These are phyloP conservation scores for Gloeopeniophorella convolvens DNA, from an alignment of 768 basidiomycete genomes.

Conservation along the genomic window DNA sequence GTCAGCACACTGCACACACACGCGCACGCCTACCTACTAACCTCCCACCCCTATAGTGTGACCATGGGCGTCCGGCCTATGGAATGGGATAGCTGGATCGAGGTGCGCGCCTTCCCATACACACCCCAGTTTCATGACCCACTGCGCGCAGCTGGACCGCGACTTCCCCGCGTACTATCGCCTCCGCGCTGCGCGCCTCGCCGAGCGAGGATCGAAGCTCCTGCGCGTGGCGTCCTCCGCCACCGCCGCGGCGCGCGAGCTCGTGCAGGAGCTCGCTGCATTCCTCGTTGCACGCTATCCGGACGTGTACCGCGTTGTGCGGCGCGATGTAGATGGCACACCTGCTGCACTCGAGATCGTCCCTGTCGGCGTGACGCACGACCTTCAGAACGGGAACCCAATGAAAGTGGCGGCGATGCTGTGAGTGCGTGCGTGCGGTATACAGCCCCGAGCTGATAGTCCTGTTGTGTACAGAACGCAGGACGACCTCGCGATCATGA, in stretches of 20 bases:
- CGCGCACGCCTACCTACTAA: background rate
- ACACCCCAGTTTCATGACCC: background rate
- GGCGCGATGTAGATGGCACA: constrained; percentile 39
- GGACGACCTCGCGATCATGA: constrained; percentile 23
- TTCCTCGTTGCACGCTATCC: constrained; percentile 62
- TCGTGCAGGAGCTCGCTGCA: constrained; percentile 62
- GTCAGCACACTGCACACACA: constrained; percentile 27
- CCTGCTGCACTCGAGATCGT: too few species aligned
- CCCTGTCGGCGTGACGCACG: constrained; percentile 42
- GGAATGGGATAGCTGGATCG: constrained; percentile 69
- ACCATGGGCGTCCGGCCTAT: constrained; percentile 66
- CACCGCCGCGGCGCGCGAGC: constrained; percentile 39
- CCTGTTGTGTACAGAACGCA: constrained; percentile 10
- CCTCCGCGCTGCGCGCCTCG: constrained; percentile 52
- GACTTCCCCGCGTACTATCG: constrained; percentile 47
- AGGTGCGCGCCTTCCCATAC: constrained; percentile 34
- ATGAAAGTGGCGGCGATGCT: constrained; percentile 56
- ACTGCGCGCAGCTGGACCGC: constrained; percentile 46
- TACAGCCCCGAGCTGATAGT: constrained; percentile 20
- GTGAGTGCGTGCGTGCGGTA: constrained; percentile 38
- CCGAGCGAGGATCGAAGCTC: constrained; percentile 41
- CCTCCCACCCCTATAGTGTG: constrained; percentile 33
- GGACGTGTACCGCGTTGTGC: constrained; percentile 40
- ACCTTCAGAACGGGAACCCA: constrained; percentile 48
- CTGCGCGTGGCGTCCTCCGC: constrained; percentile 34